Conservation (phyloP, 2,329 filamentous ascomycete species). For the Trichoderma sp. region DNA sequence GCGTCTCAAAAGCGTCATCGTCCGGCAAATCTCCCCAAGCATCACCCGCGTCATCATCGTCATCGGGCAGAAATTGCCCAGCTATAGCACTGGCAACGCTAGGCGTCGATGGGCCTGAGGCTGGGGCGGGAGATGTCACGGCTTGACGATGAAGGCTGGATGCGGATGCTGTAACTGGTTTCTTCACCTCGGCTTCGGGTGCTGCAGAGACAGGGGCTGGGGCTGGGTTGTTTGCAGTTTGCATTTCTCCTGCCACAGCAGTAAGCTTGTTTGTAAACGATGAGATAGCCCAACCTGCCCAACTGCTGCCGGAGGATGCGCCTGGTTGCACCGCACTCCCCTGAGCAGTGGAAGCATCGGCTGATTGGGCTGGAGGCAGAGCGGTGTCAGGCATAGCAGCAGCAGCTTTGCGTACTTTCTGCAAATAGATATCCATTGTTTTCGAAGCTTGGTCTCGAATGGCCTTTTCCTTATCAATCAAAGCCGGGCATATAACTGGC, state of each 20-base stretch:
- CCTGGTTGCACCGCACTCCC: slow-evolving; percentile 76
- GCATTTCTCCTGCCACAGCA: slow-evolving; percentile 80
- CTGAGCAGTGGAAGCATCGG: slow-evolving; percentile 57
- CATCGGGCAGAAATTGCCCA: slow-evolving; percentile 53
- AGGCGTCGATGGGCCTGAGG: slow-evolving; percentile 49
- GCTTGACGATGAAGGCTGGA: slow-evolving; percentile 60
- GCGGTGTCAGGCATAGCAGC: slow-evolving; percentile 75
- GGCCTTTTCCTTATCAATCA: slow-evolving; percentile 94
- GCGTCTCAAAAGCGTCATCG: slow-evolving; percentile 40
- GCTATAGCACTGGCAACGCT: slow-evolving; percentile 39
- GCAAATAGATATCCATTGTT: slow-evolving; percentile 80
- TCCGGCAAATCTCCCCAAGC: slow-evolving; percentile 66
- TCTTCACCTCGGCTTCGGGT: slow-evolving; percentile 39
- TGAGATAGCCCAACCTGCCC: slow-evolving; percentile 97
- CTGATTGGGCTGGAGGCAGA: slow-evolving; percentile 61
- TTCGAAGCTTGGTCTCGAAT: slow-evolving; percentile 90
- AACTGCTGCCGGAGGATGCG: slow-evolving; percentile 44
- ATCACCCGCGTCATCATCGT: slow-evolving; percentile 62
- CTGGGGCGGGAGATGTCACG: slow-evolving; percentile 48
- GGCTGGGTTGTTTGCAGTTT: slow-evolving; percentile 50
- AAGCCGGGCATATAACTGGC: slow-evolving; percentile 75
- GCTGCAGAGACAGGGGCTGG: slow-evolving; percentile 40
- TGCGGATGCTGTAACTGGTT: slow-evolving; percentile 47
- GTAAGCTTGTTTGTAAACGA: slow-evolving; percentile 96
- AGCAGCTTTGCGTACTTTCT: slow-evolving; percentile 75